Conservation (phyloP, 345 rosid species). For the Eucalyptus pauciflora region DNA sequence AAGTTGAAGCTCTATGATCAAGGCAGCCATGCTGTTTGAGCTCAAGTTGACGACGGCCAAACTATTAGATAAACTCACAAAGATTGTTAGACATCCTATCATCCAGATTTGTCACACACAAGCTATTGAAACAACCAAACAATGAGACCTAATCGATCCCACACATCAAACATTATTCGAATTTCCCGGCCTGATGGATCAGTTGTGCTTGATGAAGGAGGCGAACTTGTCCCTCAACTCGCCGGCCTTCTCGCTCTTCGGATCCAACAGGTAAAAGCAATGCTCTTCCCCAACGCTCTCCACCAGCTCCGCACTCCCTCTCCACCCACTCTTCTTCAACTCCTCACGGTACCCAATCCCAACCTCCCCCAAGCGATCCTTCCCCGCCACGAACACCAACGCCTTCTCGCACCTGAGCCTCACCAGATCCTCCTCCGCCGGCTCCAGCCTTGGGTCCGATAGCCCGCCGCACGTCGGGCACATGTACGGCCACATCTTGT, state of each 20-base stretch:
- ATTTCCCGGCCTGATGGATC: background rate
- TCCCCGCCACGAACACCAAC: slow-evolving; percentile 23
- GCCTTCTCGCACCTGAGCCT: slow-evolving; percentile 19
- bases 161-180: background rate
- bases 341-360: background rate
- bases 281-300: background rate
- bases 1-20: background rate
- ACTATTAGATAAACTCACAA: background rate
- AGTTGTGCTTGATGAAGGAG: background rate
- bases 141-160: background rate
- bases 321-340: slow-evolving; percentile 1
- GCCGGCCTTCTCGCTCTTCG: no score
- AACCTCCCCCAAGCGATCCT: slow-evolving; percentile 8
- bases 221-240: background rate
- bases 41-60: background rate
- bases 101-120: background rate
- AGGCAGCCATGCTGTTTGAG: background rate
- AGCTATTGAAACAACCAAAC: background rate
- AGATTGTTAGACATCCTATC: background rate
- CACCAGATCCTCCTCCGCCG: slow-evolving; percentile 8
- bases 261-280: background rate
- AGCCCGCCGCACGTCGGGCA: slow-evolving; percentile 13
- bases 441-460: slow-evolving; percentile 23
- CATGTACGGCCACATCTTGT: slow-evolving; percentile 7
- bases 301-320: background rate